A percentile compares a stretch with the other conserved stretches of the same genome.
Conservation (phyloP, 805 yeast genomes). For the Lachancea sp. region DNA sequence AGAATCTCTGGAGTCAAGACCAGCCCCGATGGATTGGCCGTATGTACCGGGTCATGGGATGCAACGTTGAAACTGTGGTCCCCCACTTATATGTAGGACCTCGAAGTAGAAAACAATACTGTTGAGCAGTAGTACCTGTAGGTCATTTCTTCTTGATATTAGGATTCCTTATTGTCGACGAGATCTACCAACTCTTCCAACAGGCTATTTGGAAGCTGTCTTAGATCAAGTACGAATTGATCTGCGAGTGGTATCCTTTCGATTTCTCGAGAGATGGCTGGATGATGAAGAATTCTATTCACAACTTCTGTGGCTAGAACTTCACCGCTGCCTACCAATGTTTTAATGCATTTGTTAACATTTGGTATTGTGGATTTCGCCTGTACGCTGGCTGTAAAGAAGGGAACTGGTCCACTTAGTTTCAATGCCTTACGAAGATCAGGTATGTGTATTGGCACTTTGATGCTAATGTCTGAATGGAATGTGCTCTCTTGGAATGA, state of each 20-base stretch:
- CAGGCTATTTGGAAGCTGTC: constrained; percentile 26
- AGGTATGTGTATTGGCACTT: constrained; percentile 66
- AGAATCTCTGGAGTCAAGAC: constrained; percentile 57
- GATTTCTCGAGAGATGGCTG: constrained; percentile 21
- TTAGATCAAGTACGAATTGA: constrained; percentile 20
- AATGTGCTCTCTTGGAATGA: constrained; percentile 71
- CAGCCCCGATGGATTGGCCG: constrained; percentile 68
- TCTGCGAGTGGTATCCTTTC: constrained; percentile 17
- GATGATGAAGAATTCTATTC: constrained; percentile 21
- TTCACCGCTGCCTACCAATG: constrained; percentile 19
- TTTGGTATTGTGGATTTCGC: constrained; percentile 29
- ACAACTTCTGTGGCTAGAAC: constrained; percentile 24
- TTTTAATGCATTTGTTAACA: constrained; percentile 15
- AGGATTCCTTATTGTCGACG: neutral
- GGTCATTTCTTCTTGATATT: neutral
- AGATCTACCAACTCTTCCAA: constrained; percentile 13
- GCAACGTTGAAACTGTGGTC: constrained; percentile 64
- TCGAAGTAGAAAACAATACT: too few species aligned
- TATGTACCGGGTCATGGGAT: constrained; percentile 81
- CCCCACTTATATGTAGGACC: constrained; percentile 25
- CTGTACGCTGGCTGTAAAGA: constrained; percentile 27
- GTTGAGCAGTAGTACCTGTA: too few species aligned
- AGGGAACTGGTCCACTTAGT: constrained; percentile 71
- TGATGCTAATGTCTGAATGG: constrained; percentile 64
- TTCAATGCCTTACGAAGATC: constrained; percentile 56